Conservation (phyloP, 2,329 filamentous ascomycete species). For the Neofusicoccum parvum region DNA sequence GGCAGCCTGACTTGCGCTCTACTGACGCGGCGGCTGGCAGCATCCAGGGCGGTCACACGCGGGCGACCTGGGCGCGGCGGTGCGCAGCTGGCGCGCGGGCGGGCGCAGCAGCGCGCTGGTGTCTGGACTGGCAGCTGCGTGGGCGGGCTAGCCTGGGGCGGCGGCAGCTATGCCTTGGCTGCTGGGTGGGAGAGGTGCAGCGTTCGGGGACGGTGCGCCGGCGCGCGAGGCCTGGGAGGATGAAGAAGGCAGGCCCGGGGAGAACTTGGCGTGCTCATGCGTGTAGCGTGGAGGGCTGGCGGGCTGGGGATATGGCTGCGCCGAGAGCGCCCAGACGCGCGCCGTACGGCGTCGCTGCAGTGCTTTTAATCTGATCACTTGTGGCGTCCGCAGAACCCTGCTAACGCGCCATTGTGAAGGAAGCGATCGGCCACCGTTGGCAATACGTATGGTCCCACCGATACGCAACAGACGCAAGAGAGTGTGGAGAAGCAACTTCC, state of each 20-base stretch:
- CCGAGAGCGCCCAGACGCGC: slow-evolving; percentile 17
- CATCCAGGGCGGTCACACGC: slow-evolving; percentile 19
- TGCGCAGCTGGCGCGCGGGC: slow-evolving; percentile 8
- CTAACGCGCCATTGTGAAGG: slow-evolving; percentile 9
- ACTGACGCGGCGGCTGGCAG: slow-evolving; percentile 21
- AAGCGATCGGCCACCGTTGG: slow-evolving; percentile 22
- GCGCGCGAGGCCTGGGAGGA: neutral
- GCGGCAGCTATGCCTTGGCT: neutral
- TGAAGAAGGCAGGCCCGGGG: slow-evolving; percentile 14
- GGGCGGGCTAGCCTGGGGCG: neutral
- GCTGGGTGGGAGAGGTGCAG: neutral
- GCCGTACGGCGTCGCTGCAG: slow-evolving; percentile 13
- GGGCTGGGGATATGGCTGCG: slow-evolving; percentile 17
- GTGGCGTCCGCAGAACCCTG: slow-evolving; percentile 20
- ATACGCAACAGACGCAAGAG: slow-evolving; percentile 9
- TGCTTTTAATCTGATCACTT: slow-evolving; percentile 22
- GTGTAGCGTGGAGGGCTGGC: slow-evolving; percentile 15
- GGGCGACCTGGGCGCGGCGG: slow-evolving; percentile 14
- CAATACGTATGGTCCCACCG: slow-evolving; percentile 15
- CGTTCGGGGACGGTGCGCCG: neutral
- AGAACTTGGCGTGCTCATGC: slow-evolving; percentile 18
- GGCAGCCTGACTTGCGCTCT: slow-evolving; percentile 19
- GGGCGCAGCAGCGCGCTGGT: slow-evolving; percentile 12
- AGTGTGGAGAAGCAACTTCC: slow-evolving; percentile 20
- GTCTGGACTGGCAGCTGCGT: neutral